These are phyloP conservation scores for Colletotrichum euphorbiae DNA, from an alignment of 2,329 filamentous ascomycete genomes.

Conservation along the genomic window DNA sequence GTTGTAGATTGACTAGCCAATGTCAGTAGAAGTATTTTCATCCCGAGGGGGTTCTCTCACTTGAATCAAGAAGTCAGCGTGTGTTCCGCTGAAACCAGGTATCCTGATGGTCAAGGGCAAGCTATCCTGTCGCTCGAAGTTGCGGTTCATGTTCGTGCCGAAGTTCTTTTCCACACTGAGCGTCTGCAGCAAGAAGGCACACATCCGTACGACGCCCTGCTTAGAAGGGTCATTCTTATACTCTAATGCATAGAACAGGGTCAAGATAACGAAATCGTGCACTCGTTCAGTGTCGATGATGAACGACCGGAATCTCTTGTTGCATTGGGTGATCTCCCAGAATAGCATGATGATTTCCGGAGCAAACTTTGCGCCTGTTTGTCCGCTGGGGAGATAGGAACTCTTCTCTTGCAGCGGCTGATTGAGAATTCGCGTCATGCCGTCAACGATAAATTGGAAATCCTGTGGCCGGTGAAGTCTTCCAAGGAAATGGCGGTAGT, in stretches of 20 bases:
- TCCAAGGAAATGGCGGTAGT: constrained; percentile 91
- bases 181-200: constrained; percentile 95
- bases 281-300: constrained; percentile 95
- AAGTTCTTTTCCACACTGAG: constrained; percentile 93
- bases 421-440: constrained; percentile 91
- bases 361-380: constrained; percentile 84
- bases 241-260: constrained; percentile 93
- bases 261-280: constrained; percentile 91
- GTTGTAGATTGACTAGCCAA: constrained; percentile 83
- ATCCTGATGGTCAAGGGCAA: constrained; percentile 85
- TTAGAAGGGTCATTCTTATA: constrained; percentile 87
- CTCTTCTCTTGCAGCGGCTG: constrained; percentile 90
- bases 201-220: constrained; percentile 95
- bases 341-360: constrained; percentile 97
- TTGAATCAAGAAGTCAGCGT: constrained; percentile 93
- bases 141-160: constrained; percentile 88
- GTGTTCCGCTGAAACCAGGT: constrained; percentile 85
- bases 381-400: constrained; percentile 88
- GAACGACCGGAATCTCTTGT: constrained; percentile 95
- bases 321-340: constrained; percentile 97
- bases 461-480: constrained; percentile 93
- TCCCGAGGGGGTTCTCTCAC: constrained; percentile 60
- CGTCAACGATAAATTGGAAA: constrained; percentile 96
- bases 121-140: constrained; percentile 89
- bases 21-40: constrained; percentile 25